Evolutionary conservation across 139 green algal species (phyloP), one percentile per base, ranked within the genome.

Genomic region (Tetraselmis chui): DNA sequence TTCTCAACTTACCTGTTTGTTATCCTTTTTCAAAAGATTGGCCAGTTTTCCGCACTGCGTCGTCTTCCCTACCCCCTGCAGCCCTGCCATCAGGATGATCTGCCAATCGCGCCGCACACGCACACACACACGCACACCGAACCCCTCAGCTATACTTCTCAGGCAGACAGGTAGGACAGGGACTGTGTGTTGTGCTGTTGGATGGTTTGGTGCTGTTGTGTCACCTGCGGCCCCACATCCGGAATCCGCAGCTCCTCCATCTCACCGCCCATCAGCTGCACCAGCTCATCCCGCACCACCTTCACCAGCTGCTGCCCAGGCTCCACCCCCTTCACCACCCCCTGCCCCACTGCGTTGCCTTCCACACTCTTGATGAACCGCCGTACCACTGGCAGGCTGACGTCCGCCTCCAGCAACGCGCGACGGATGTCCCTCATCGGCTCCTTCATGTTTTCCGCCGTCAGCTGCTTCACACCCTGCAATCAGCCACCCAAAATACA

Each of bases 361-460:
- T 97, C 93, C 27, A 99, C 94, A 2, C 84, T 84, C 74, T 93
- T 93, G 59, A 99, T 91, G 85, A 99, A 99, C 5, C 91, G 85
- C 0, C 96, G 92, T 76, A 98, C 96, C 58, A 99, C 93, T 2
- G 96, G 96, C 76, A 99, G 87, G 32, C 87, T 94, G 76, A 95
- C 96, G 85, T 99, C 96, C 18, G 97, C 97, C 85, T 99, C 97
- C 30, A 99, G 92, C 76, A 99, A 92, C 1, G 97, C 97, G 23
- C 97, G 85, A 1, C 96, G 89, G 31, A 99, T 96, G 75, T 98
- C 95, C 23, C 91, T 89, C 87, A 98, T 87, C 23, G 95, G 94
- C 32, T 80, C 84, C 88, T 99, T 99, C 59, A 99, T 94, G 86
- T 99, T 99, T 74, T 98, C 96, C 23, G 85, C 28, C 0, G 92